Base-by-base conservation (phyloP, 208 protist genomes). In the Acanthamoeba sp. region DNA sequence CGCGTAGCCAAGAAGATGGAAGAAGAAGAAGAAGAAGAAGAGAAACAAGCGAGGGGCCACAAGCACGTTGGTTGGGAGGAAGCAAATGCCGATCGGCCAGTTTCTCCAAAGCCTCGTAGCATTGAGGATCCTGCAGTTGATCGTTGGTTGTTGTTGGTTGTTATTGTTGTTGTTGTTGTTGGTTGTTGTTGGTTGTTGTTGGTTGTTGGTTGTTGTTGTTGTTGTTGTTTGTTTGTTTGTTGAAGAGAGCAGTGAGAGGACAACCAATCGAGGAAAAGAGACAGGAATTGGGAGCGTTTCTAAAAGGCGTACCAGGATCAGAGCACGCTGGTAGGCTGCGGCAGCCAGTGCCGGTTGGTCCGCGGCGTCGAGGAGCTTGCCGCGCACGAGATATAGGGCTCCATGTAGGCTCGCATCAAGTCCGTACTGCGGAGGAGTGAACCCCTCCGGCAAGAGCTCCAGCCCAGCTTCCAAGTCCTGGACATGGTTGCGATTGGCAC, bases 71-170 rank as follows among this genome's bases (percentile, higher is more conserved):
- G 20, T 73, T n/a, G 10, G 64, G 64, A 73, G 64, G 34, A 10
- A 73, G 64, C 27, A 73, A 20, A 73, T 73, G 64, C 27, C 64
- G 64, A 10, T 73, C 64, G n/a, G 34, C 10, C 6, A 73, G 64
- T 18, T 73, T 73, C 29, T 73, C 64, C 64, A 73, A n/a, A 12
- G 64, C 64, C 64, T 73, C 64, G 64, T 32, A 73, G 64, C 64
- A 73, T 0, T 38, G 34, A 4, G 64, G 64, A 36, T 73, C 32
- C 64, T 73, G 9, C n/a, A n/a, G n/a, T n/a, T n/a, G n/a, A n/a
- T n/a, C n/a, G n/a, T n/a, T n/a, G n/a, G n/a, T n/a, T n/a, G n/a
- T 62, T 22, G 55, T 22, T 27, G n/a, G n/a, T n/a, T n/a, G n/a
- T n/a, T n/a, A n/a, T n/a, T n/a, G n/a, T n/a, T n/a, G n/a, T n/a